Evolutionary conservation across 2,329 filamentous ascomycete genomes (phyloP).

Genomic region (Orbilia quercus): DNA sequence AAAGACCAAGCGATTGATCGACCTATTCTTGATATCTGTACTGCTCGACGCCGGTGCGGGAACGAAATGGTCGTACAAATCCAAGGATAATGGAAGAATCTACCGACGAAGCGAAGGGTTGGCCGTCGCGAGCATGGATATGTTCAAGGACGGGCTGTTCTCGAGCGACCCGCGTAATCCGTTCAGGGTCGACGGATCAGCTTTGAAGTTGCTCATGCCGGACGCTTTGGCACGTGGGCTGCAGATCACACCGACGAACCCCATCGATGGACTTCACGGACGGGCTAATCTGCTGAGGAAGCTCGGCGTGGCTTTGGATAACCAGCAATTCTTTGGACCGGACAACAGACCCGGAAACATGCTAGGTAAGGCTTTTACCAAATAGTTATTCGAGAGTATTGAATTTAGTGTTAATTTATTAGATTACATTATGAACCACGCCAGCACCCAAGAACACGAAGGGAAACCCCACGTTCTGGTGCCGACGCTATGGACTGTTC

Average conservation of each 20-base stretch:
- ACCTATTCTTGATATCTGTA: slow-evolving; percentile 82
- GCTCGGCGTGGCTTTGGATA: slow-evolving; percentile 78
- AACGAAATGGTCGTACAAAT: slow-evolving; percentile 91
- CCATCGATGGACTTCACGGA: slow-evolving; percentile 85
- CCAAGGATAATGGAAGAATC: slow-evolving; percentile 82
- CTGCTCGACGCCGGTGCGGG: slow-evolving; percentile 89
- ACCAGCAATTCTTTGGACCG: slow-evolving; percentile 83
- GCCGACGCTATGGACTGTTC: slow-evolving; percentile 87
- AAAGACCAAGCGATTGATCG: slow-evolving; percentile 78
- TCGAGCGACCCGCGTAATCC: slow-evolving; percentile 84
- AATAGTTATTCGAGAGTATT: slow-evolving; percentile 30
- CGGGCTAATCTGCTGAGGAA: slow-evolving; percentile 81
- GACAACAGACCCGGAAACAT: slow-evolving; percentile 91
- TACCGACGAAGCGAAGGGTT: slow-evolving; percentile 90
- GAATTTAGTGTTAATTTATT: slow-evolving; percentile 1
- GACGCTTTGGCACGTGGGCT: slow-evolving; percentile 81
- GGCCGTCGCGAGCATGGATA: slow-evolving; percentile 73
- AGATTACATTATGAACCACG: slow-evolving; percentile 94
- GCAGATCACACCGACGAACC: slow-evolving; percentile 83
- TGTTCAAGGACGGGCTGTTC: slow-evolving; percentile 74
- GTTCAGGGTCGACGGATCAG: slow-evolving; percentile 87
- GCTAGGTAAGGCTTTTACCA: slow-evolving; percentile 71
- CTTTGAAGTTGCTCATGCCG: slow-evolving; percentile 77
- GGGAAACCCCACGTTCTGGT: slow-evolving; percentile 88
- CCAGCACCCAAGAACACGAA: slow-evolving; percentile 81